Conservation (phyloP, 2,329 filamentous ascomycete species). For the Epichloe elymi region DNA sequence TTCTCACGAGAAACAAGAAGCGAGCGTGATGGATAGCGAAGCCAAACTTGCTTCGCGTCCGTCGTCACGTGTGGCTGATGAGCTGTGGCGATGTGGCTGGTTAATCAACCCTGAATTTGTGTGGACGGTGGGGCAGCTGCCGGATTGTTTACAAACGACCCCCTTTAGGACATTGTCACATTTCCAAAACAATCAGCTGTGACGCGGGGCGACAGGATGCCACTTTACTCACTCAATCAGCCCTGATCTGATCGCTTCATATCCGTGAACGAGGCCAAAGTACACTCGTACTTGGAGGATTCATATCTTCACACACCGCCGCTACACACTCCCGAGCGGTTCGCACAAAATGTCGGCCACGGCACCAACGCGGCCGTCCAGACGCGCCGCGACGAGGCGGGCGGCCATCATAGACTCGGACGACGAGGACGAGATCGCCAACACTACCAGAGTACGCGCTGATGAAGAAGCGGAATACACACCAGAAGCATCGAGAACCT, state of each 20-base stretch:
- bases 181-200: constrained; percentile 23
- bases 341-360: constrained; percentile 16
- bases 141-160: constrained; percentile 27
- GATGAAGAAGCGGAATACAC: constrained; percentile 68
- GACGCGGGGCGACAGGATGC: constrained; percentile 10
- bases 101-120: not conserved
- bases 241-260: not conserved
- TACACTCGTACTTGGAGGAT: not conserved
- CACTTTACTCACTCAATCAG: constrained; percentile 4
- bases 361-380: constrained; percentile 23
- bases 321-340: not conserved
- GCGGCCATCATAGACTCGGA: constrained; percentile 69
- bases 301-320: not conserved
- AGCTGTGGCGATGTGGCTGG: not conserved
- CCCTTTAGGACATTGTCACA: constrained; percentile 26
- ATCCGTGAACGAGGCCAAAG: not conserved
- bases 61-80: constrained; percentile 11
- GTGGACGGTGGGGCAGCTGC: not conserved
- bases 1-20: no score
- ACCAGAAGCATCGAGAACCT: constrained; percentile 50
- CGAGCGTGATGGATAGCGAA: no score
- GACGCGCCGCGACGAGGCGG: constrained; percentile 44
- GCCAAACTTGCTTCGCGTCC: constrained; percentile 4
- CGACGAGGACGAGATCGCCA: constrained; percentile 53
- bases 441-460: constrained; percentile 37